Evolutionary conservation across 75 land plant species (phyloP), one percentile per base, ranked within the genome.

Genomic region (Picea glauca): DNA sequence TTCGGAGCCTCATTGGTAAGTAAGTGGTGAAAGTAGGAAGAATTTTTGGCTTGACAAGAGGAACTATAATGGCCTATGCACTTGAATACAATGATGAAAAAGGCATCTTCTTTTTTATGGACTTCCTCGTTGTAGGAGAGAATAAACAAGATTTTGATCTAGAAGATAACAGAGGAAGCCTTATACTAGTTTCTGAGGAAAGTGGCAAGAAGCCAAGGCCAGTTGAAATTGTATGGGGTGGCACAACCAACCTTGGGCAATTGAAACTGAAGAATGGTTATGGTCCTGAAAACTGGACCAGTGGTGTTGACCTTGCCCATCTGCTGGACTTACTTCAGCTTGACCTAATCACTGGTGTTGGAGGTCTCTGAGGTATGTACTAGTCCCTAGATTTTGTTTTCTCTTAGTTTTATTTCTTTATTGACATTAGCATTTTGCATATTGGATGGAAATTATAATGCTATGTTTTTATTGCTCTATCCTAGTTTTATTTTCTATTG

Each of bases 51-150:
- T 72, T 94, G 78, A 94, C 93, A 21, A 89, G 85, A 73, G 95
- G 98, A 14, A 89, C 86, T 30, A 85, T 94, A 61, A 79, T 90
- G 90, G 93, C 93, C 0, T 94, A 94, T 80, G 93, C 98, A 18
- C 87, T 94, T 2, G 93, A 94, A 57, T 94, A 92, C 76, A 94
- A 92, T 82, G 95, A 94, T 77, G 98, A 92, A 58, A 94, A 94
- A 78, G 98, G 98, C 56, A 87, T 91, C 26, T 92, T 92, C 79
- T 94, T 90, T 73, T 86, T 92, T 76, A 92, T 91, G 9, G 93
- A 94, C 78, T 89, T 94, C 73, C 91, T 92, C 6, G 90, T 94
- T 60, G 93, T 94, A 63, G 93, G 95, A 20, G 95, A 94, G 57
- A 89, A 91, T 77, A 88, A 86, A 62, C 93, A 87, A 76, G 87